Percentiles rank a stretch among this genome's conserved stretches.
These are phyloP conservation scores for Akanthomyces muscarius DNA, from an alignment of 2,329 filamentous ascomycete genomes.

Conservation along the genomic window DNA sequence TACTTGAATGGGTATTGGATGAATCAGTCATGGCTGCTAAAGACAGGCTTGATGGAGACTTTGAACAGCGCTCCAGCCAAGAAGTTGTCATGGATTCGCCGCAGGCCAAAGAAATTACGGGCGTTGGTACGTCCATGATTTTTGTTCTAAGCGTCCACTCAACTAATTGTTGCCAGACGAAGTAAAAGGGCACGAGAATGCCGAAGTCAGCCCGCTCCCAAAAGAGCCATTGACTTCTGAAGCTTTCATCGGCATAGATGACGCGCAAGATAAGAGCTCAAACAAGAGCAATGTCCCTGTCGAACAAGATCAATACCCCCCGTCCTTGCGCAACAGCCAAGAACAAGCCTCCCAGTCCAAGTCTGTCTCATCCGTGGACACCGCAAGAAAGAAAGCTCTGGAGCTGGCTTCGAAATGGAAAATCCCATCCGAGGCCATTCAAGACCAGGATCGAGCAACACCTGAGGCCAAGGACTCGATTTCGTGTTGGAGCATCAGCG, in stretches of 20 bases:
- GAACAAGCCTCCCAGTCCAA: not conserved
- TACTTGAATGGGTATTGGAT: slow-evolving; percentile 10
- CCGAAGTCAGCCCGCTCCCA: not conserved
- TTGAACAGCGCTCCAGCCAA: not conserved
- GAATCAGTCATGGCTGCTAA: not conserved
- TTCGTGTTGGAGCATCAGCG: slow-evolving; percentile 6
- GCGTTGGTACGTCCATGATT: not conserved
- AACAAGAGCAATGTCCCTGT: not conserved
- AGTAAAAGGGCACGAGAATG: not conserved
- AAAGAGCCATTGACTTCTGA: not conserved
- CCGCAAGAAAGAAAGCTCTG: not conserved
- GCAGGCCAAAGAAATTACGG: not conserved
- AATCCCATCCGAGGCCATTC: not conserved
- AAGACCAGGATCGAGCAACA: not conserved
- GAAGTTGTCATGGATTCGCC: too few relatives aligned
- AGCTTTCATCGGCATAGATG: not conserved
- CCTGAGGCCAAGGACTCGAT: not conserved
- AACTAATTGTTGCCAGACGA: not conserved
- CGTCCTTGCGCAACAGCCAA: not conserved
- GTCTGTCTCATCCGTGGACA: not conserved
- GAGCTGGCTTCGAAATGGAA: not conserved
- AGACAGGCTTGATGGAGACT: not conserved
- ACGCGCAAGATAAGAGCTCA: not conserved
- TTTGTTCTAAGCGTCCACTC: not conserved
- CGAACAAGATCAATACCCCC: not conserved